phyloP scores from a whole-genome alignment of 164 flowering plant genomes.

The Vitis cinerea region DNA sequence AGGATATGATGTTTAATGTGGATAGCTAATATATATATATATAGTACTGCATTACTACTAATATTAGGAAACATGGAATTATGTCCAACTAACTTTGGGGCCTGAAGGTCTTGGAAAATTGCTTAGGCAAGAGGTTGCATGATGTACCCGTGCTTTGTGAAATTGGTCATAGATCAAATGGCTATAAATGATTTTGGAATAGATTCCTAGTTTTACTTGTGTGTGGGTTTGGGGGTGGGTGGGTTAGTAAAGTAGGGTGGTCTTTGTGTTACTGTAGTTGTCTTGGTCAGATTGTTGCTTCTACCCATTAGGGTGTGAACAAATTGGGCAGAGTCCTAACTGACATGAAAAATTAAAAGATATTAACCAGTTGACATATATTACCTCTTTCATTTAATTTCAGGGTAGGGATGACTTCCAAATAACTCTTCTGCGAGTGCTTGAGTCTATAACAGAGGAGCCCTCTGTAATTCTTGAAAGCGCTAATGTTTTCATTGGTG shows the following conservation, averaged over 20 bases:
- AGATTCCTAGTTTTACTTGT: background rate
- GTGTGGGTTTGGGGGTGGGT: background rate
- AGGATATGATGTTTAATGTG: no score
- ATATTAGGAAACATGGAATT: background rate
- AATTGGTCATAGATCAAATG: background rate
- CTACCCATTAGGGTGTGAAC: no score
- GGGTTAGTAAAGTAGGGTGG: no score
- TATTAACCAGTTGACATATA: background rate
- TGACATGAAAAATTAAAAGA: no score
- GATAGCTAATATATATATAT: no score
- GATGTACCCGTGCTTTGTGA: background rate
- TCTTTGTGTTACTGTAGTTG: no score
- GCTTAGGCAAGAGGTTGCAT: background rate
- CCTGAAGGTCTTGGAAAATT: background rate
- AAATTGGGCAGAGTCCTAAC: no score
- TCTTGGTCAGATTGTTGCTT: no score
- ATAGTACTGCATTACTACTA: no score
- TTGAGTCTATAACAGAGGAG: conserved; percentile 81
- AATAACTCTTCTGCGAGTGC: conserved; percentile 75
- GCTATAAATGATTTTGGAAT: background rate
- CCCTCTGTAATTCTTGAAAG: conserved; percentile 50
- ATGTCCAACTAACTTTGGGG: background rate
- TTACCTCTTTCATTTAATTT: conserved; percentile 18
- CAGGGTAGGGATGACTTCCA: conserved; percentile 99
- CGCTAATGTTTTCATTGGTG: conserved; percentile 47